Evolutionary conservation across 2,329 filamentous ascomycete genomes (phyloP).

Genomic region (Paracamarosporium sp.): DNA sequence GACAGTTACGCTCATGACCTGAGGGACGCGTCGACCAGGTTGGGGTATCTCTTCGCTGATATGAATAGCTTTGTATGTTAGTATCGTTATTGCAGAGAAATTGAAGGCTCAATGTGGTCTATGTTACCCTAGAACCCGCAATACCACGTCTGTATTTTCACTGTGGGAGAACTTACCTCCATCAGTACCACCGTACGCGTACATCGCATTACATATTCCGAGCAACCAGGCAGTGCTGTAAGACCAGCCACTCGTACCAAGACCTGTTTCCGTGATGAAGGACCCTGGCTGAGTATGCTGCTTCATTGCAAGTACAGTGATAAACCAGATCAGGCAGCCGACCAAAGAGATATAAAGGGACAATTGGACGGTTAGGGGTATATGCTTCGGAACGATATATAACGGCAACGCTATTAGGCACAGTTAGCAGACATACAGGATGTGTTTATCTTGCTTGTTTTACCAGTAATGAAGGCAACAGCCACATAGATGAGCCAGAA

Average conservation of each 20-base stretch:
- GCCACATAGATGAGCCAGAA: background rate
- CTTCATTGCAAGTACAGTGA: background rate
- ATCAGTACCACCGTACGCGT: conserved; percentile 7
- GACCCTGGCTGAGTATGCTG: background rate
- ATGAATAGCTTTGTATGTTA: background rate
- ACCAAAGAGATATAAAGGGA: background rate
- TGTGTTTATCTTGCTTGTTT: background rate
- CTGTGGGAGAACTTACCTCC: background rate
- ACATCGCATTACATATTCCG: conserved; percentile 5
- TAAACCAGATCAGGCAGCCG: background rate
- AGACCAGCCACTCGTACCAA: conserved; percentile 7
- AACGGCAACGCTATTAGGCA: background rate
- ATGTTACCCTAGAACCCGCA: too few relatives aligned
- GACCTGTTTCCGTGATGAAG: background rate
- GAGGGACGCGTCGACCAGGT: background rate
- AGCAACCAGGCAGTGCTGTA: conserved; percentile 1
- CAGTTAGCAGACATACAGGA: background rate
- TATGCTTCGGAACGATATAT: background rate
- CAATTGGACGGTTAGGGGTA: background rate
- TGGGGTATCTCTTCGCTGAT: background rate
- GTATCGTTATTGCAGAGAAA: too few relatives aligned
- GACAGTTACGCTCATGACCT: background rate
- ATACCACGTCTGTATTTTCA: too few relatives aligned
- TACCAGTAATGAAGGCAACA: background rate
- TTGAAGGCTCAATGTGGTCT: too few relatives aligned